Evolutionary conservation across 352 stramenopile genomes (phyloP), one percentile per base, ranked within the genome.

Genomic region (Phytophthora colocasiae): DNA sequence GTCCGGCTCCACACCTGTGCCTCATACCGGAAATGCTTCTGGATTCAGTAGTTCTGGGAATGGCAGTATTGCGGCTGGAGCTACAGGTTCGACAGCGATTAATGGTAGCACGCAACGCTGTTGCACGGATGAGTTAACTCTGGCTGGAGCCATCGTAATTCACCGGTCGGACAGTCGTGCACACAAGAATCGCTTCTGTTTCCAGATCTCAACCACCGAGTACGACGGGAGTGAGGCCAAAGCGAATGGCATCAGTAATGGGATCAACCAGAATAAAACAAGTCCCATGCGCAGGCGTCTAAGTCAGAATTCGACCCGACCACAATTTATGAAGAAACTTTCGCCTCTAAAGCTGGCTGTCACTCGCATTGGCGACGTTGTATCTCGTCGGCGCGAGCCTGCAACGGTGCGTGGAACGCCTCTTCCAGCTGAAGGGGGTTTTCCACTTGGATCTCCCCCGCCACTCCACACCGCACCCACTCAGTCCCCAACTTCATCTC

Each of bases 131-230:
- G 82, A 84, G 17, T 64, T 96, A 12, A 76, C 88, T 47, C 66
- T 96, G 8, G 81, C 84, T 0, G 88, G 88, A 4, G 88, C 85
- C 1, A 94, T 96, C 40, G 85, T 96, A 22, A 89, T 96, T 45
- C 88, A 93, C 41, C 84, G 85, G 2, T 76, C 83, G 0, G 88
- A 93, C 32, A 87, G 80, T 45, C 81, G 82, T 1, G 74, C 73
- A 3, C 74, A 90, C 52, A 90, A 88, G 52, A 89, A 92, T 38
- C 80, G 79, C 1, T 93, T 87, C 46, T 95, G 84, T 38, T 95
- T 95, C 57, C 86, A 95, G 48, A 89, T 95, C 22, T 90, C 86
- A 2, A 91, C 78, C 8, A 79, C 80, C 1, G 78, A 84, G 50
- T 79, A 83, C 4, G 67, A 81, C 43, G 71, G 73, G 15, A 39